Percentiles rank a stretch among this genome's conserved stretches.
These are phyloP conservation scores for Thalassiosira pacifica DNA, from an alignment of 352 stramenopile species.

Conservation along the genomic window DNA sequence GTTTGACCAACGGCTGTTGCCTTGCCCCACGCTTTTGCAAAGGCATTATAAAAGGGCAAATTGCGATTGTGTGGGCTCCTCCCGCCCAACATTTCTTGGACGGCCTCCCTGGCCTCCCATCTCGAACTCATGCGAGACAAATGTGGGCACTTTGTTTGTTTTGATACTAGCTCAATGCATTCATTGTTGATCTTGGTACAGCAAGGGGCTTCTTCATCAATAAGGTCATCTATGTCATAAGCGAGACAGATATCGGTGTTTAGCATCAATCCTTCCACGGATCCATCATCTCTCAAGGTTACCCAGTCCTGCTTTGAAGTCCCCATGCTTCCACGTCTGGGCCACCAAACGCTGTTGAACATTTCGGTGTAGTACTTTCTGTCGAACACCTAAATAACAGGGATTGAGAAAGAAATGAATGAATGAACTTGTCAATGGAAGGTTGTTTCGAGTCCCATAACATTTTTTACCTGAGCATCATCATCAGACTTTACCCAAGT, in stretches of 20 bases:
- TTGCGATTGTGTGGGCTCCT: slow-evolving; percentile 5
- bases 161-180: slow-evolving; percentile 1
- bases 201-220: neutral
- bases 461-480: slow-evolving; percentile 41
- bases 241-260: slow-evolving; percentile 38
- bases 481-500: slow-evolving; percentile 57
- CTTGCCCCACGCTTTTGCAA: slow-evolving; percentile 58
- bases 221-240: slow-evolving; percentile 9
- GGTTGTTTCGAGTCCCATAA: no score
- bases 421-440: no score
- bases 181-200: slow-evolving; percentile 10
- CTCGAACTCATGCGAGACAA: neutral
- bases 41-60: slow-evolving; percentile 54
- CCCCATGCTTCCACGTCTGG: no score
- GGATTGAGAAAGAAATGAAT: no score
- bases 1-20: slow-evolving; percentile 58
- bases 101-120: neutral
- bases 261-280: slow-evolving; percentile 20
- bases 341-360: slow-evolving; percentile 47
- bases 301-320: no score
- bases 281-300: neutral
- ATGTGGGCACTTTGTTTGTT: neutral
- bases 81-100: neutral
- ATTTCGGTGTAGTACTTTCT: slow-evolving; percentile 64
- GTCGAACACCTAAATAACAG: slow-evolving; percentile 50